A percentile compares a stretch with the other conserved stretches of the same genome.
These are phyloP conservation scores for Tolypocladium paradoxum DNA, from an alignment of 2,329 filamentous ascomycete species.

Conservation along the genomic window DNA sequence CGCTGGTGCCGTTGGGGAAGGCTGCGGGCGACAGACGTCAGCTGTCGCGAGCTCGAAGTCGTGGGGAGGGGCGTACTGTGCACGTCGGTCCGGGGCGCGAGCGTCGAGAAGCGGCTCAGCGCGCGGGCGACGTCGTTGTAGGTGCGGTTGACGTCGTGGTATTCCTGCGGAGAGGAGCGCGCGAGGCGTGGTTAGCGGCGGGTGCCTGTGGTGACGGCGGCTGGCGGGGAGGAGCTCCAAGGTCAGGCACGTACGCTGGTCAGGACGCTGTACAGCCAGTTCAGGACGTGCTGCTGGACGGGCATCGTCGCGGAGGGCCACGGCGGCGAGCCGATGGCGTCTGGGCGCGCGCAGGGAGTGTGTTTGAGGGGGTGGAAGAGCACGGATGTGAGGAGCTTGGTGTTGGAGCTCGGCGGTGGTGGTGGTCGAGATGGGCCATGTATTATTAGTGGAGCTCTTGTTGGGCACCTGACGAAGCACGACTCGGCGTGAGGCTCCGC, in stretches of 20 bases:
- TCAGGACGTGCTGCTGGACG: conserved; percentile 81
- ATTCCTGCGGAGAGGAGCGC: conserved; percentile 53
- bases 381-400: background rate
- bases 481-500: too few relatives aligned
- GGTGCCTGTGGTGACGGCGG: background rate
- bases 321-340: background rate
- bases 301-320: conserved; percentile 35
- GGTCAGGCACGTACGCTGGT: conserved; percentile 47
- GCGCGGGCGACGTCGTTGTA: conserved; percentile 85
- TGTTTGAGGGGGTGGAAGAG: background rate
- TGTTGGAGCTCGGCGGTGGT: background rate
- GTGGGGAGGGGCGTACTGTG: conserved; percentile 56
- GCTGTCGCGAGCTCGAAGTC: background rate
- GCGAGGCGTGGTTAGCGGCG: background rate
- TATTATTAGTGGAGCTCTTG: too few relatives aligned
- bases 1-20: conserved; percentile 77
- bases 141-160: conserved; percentile 82
- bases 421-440: background rate
- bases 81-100: conserved; percentile 83
- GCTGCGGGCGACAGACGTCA: conserved; percentile 37
- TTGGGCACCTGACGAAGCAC: too few relatives aligned
- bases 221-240: background rate
- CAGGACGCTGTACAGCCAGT: conserved; percentile 90
- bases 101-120: conserved; percentile 66
- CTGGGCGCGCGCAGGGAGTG: background rate